A percentile compares a stretch with the other conserved stretches of the same genome.
Evolutionary conservation across 2,329 filamentous ascomycete species (phyloP).

Genomic region (Trichoderma koningii): DNA sequence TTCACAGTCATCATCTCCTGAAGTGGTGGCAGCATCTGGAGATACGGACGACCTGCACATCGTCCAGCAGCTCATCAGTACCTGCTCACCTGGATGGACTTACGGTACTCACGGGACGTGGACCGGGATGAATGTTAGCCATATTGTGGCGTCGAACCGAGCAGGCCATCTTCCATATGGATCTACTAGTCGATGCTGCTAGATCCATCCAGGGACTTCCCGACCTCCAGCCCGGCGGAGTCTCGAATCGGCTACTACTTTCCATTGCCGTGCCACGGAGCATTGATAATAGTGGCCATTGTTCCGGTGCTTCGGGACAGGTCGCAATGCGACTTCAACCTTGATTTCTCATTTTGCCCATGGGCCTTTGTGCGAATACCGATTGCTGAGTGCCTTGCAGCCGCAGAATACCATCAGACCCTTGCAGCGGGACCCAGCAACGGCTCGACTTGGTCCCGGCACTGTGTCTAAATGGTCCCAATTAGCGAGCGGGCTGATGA

Average conservation of each 20-base stretch:
- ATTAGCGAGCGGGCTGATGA: not conserved
- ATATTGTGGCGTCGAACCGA: conserved; percentile 16
- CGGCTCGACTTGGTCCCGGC: not conserved
- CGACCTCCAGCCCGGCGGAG: not conserved
- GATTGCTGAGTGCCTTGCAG: no score
- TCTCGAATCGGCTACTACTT: not conserved
- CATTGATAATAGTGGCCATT: not conserved
- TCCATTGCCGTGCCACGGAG: not conserved
- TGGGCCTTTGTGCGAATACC: not conserved
- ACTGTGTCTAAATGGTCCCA: not conserved
- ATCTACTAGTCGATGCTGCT: no score
- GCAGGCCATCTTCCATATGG: not conserved
- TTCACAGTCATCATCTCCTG: not conserved
- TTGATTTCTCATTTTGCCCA: not conserved
- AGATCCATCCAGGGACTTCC: not conserved
- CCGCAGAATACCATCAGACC: not conserved
- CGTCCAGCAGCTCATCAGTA: not conserved
- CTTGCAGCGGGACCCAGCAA: not conserved
- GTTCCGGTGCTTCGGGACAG: not conserved
- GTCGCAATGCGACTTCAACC: not conserved
- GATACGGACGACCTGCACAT: not conserved
- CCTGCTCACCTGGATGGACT: no score
- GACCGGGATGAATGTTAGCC: conserved; percentile 4
- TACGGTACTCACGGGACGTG: not conserved
- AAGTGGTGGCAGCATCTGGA: not conserved